Evolutionary conservation across 192 early-diverging fungal species (phyloP), one percentile per base, ranked within the genome.

Genomic region (Gaertneriomyces semiglobifer): DNA sequence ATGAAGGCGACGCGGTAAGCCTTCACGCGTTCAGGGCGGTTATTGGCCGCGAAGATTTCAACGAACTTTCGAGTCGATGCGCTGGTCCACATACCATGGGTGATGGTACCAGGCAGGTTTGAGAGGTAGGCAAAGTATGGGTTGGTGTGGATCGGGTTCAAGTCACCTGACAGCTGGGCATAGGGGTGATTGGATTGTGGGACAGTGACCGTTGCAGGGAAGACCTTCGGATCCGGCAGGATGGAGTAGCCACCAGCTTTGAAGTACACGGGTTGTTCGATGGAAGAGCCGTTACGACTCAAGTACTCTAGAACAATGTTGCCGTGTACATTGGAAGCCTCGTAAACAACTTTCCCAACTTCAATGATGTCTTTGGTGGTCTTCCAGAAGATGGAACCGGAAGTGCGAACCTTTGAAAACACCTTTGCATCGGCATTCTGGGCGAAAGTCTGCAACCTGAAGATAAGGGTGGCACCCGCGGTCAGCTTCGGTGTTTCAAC

Each of bases 21-120:
- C 48, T 84, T 84, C 60, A 97, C 92, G 56, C 92, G 89, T 76
- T 89, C 86, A 38, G 94, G 92, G 58, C 88, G 81, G 79, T 95
- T 94, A 73, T 94, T 90, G 47, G 94, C 94, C 65, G 93, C 94
- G 70, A 92, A 92, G 57, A 92, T 89, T 75, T 97, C 94, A 53
- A 97, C 92, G 79, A 93, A 94, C 86, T 92, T 93, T 70, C 94
- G 88, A 53, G 93, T 92, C 14, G 92, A 88, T 6, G 94, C 94
- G 66, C 85, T 88, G 53, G 93, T 97, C 93, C 93, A 97, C 94
- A 97, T 97, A 57, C 94, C 94, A 79, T 97, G 94, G 40, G 93
- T 93, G 66, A 97, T 97, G 40, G 93, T 93, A 41, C 70, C 92
- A 33, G 94, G 92, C 51, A 97, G 86, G 55, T 86, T 81, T 38